Base-by-base conservation (phyloP, 2,329 filamentous ascomycete species). In the Neopestalotiopsis sp. region DNA sequence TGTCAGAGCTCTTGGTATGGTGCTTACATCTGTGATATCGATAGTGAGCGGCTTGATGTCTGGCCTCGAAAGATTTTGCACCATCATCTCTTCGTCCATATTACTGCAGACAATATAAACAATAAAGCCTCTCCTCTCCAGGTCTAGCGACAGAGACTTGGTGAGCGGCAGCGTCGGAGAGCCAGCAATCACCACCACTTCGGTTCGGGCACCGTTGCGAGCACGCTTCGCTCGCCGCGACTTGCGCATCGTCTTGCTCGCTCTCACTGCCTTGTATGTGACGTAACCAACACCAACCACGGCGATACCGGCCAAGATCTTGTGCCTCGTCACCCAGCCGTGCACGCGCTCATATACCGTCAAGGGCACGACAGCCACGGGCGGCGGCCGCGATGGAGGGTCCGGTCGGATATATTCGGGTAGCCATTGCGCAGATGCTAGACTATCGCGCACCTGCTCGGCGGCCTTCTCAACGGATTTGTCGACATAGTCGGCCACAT, bases 91-190 rank as follows among this genome's bases (percentile, higher is more conserved):
- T 73, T 98, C 95, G 75, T 97, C 93, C 69, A 90, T 83, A n/a
- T 90, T 94, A 72, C 90, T 92, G 75, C 94, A 95, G 0, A 97
- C 93, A 70, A 99, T 86, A 79, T 94, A 99, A 68, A 98, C 94
- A 70, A 98, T 93, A 79, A 97, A 98, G 4, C 96, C 96, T 72
- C 94, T 90, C 70, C 94, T 87, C 82, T 98, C 96, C 73, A 99
- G 85, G 77, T 99, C 96, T 62, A 95, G 82, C 2, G 94, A 90
- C 67, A 98, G 85, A 12, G 94, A 94, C 76, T 91, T 92, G 6
- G 94, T 95, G 76, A 98, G 86, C 17, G 95, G 92, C 75, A 97
- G 90, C 64, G 91, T 89, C 2, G 94, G 92, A 24, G 94, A 94
- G n/a, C 95, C 95, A 28, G 94, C 94, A 71, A 98, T 88, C 34